Base-by-base conservation (phyloP, 441 rosid species). In the Eruca vesicaria region DNA sequence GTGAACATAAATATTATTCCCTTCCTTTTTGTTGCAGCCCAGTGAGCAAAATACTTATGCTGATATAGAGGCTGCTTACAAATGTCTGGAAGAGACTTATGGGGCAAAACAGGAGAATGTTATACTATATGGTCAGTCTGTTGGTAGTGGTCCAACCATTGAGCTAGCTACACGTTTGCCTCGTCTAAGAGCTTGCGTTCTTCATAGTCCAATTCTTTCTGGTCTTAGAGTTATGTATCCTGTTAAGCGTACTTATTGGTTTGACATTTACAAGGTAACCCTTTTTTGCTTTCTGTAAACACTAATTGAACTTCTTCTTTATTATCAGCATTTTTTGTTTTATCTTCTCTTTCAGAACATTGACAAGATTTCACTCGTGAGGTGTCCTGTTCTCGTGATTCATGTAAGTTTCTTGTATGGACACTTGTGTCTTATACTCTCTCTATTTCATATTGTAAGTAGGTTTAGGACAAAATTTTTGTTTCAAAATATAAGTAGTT, bases 191-290 rank as follows among this genome's bases (percentile, higher is more conserved):
- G 93, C 88, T 79, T 86, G 84, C 63, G 82, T 87, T 74, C 81
- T 89, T 48, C 93, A 89, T 64, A 89, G 93, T 77, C 89, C 93
- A 5, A 89, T 89, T 66, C 82, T 89, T 35, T 87, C 91, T 43
- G 91, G 93, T 21, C 79, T 89, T 71, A 83, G 91, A 81, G 93
- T 89, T 77, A 87, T 89, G 90, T 89, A 89, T 69, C 85, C 93
- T 9, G 84, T 87, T 45, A 89, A 84, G 28, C 88, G 88, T 53
- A 80, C 88, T 35, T 89, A 85, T 67, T 87, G 89, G 86, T 89
- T 89, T 48, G 93, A 89, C 80, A 89, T 89, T 69, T 89, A 87
- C 75, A 89, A 89, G 90, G 93, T 89, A 75, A 14, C 63, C 45
- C 29, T 35, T 62, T n/a, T 48, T 19, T 19, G 67, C 68, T 23